phyloP scores from a whole-genome alignment of 2,329 filamentous ascomycete species.

The Colletotrichum tanaceti region DNA sequence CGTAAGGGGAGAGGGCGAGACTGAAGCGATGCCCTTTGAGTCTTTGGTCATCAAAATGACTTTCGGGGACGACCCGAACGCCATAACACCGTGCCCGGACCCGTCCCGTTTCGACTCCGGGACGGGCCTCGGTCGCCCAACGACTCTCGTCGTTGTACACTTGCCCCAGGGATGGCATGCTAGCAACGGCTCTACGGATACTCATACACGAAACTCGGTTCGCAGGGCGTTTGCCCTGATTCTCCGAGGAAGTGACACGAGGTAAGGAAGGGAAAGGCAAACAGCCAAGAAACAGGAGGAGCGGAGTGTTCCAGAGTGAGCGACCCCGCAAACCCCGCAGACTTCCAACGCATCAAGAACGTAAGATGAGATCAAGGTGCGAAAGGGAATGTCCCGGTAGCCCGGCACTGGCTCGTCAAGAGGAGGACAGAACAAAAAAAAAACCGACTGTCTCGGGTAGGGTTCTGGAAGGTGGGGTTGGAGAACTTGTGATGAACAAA shows the following conservation, averaged over 20 bases:
- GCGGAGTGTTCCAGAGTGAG: background rate
- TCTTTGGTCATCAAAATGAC: background rate
- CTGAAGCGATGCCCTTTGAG: background rate
- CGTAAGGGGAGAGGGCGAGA: background rate
- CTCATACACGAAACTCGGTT: background rate
- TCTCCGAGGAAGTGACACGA: background rate
- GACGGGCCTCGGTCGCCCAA: background rate
- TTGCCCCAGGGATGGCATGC: background rate
- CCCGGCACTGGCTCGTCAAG: conserved; percentile 13
- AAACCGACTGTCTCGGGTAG: background rate
- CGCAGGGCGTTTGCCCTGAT: background rate
- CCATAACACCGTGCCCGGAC: too few relatives aligned
- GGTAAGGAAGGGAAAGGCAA: conserved; percentile 14
- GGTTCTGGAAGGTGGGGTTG: background rate
- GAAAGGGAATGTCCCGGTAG: background rate
- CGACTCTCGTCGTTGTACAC: background rate
- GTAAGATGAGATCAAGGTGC: conserved; percentile 17
- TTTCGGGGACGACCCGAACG: background rate
- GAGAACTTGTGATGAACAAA: background rate
- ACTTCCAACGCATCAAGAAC: conserved; percentile 16
- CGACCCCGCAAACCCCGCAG: conserved; percentile 36
- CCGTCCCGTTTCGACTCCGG: background rate
- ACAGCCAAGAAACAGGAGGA: conserved; percentile 22
- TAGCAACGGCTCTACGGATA: background rate
- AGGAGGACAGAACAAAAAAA: background rate